Conservation (phyloP, 805 yeast species). For the Candida nonsorbophila region DNA sequence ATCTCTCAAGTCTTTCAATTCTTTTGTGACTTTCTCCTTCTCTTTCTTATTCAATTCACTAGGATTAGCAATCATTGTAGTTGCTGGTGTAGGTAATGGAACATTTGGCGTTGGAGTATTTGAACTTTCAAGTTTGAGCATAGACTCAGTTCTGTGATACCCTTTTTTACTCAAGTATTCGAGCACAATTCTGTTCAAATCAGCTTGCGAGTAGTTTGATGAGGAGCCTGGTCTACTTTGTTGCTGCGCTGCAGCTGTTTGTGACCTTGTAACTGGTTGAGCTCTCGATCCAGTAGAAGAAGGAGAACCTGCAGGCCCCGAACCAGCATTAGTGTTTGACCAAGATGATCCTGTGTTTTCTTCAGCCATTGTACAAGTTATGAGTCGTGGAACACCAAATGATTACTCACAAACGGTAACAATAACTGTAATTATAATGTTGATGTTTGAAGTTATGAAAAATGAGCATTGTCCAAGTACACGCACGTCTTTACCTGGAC, state of each 20-base stretch:
- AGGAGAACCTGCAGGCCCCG: neutral
- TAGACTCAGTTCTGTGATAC: conserved; percentile 88
- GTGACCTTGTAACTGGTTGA: conserved; percentile 11
- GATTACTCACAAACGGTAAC: too few relatives aligned
- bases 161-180: conserved; percentile 94
- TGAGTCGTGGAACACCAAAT: too few relatives aligned
- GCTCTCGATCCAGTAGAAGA: conserved; percentile 1
- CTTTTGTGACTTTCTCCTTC: conserved; percentile 22
- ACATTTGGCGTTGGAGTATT: conserved; percentile 51
- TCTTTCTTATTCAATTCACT: conserved; percentile 24
- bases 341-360: too few relatives aligned
- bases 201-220: conserved; percentile 69
- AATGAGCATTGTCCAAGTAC: too few relatives aligned
- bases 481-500: neutral
- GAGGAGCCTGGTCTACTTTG: conserved; percentile 15
- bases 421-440: too few relatives aligned
- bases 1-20: conserved; percentile 31
- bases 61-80: conserved; percentile 27
- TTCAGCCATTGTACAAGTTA: too few relatives aligned
- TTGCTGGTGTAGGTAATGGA: conserved; percentile 46
- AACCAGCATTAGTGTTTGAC: neutral
- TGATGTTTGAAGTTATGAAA: too few relatives aligned
- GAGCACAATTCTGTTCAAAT: conserved; percentile 83
- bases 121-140: conserved; percentile 81
- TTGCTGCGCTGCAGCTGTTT: conserved; percentile 7